Evolutionary conservation across 2,329 filamentous ascomycete species (phyloP).

Genomic region (Aspergillus piperis): DNA sequence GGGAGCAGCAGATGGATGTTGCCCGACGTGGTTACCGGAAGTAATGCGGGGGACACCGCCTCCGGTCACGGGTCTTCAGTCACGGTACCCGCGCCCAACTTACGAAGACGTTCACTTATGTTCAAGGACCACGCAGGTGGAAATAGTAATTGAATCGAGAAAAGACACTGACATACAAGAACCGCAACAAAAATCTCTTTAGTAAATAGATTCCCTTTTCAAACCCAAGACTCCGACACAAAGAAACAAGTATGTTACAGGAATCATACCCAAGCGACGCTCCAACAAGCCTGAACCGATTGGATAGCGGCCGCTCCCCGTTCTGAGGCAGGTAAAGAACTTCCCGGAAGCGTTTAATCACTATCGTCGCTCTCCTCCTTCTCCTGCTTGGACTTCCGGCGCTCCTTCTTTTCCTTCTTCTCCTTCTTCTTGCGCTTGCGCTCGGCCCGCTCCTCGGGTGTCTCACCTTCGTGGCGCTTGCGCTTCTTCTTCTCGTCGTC

Average conservation of each 20-base stretch:
- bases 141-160: constrained; percentile 2
- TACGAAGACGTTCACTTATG: background rate
- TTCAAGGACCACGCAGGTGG: constrained; percentile 2
- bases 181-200: constrained; percentile 24
- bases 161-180: constrained; percentile 11
- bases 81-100: background rate
- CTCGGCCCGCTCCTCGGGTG: constrained; percentile 49
- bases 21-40: background rate
- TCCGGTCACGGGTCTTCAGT: constrained; percentile 5
- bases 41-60: constrained; percentile 11
- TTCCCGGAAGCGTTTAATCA: constrained; percentile 39
- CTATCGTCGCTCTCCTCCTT: constrained; percentile 67
- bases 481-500: constrained; percentile 54
- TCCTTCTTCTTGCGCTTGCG: constrained; percentile 56
- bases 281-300: constrained; percentile 10
- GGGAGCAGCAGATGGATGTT: background rate
- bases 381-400: constrained; percentile 82
- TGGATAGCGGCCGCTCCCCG: constrained; percentile 7
- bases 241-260: constrained; percentile 44
- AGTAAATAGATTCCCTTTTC: constrained; percentile 39
- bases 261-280: constrained; percentile 28
- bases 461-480: constrained; percentile 60
- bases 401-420: constrained; percentile 60
- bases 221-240: constrained; percentile 42
- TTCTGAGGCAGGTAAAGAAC: constrained; percentile 18